phyloP scores from a whole-genome alignment of 495 filamentous ascomycete species.

The Hypoxylon crocopeplum region DNA sequence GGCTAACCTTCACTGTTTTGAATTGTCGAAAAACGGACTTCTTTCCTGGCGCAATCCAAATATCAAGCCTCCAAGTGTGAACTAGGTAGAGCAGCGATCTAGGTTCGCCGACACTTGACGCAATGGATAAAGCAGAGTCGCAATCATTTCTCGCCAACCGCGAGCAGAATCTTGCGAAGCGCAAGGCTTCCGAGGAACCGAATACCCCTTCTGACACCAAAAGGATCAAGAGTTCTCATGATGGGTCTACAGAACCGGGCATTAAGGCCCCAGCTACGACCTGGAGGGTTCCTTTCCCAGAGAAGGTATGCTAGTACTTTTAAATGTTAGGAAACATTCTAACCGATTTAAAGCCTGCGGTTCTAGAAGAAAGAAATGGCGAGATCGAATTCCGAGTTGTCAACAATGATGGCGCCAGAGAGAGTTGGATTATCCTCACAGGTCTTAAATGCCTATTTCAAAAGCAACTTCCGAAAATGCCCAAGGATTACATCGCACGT shows the following conservation, averaged over 20 bases:
- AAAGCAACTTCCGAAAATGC: background rate
- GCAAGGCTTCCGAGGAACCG: background rate
- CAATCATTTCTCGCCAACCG: background rate
- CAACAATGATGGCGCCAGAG: background rate
- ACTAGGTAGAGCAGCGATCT: no score
- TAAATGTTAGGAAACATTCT: background rate
- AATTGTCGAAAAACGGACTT: no score
- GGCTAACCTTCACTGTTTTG: no score
- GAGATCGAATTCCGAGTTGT: background rate
- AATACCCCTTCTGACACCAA: background rate
- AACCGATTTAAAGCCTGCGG: background rate
- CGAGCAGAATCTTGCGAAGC: background rate
- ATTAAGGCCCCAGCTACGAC: background rate
- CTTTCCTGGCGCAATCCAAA: no score
- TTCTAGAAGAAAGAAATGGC: background rate
- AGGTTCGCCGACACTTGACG: background rate
- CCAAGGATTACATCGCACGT: background rate
- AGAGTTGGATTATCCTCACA: background rate
- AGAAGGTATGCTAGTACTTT: background rate
- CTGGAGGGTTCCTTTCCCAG: background rate
- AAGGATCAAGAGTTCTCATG: background rate
- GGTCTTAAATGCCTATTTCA: background rate
- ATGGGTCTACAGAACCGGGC: background rate
- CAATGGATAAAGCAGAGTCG: background rate
- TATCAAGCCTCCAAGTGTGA: no score